These are phyloP conservation scores for Dalbergia cultrata DNA, from an alignment of 306 rosid species.

Conservation along the genomic window DNA sequence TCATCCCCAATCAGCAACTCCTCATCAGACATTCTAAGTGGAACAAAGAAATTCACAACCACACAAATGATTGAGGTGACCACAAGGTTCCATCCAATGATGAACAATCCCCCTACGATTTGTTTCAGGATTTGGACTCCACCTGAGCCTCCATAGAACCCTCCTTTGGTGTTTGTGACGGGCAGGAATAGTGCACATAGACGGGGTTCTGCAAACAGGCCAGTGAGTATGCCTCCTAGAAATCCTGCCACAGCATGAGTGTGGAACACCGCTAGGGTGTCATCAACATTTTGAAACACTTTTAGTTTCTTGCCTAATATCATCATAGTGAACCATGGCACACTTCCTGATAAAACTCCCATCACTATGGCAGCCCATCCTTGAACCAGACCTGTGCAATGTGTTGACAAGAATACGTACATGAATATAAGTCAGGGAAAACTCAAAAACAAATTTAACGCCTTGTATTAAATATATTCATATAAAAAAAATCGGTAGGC, in stretches of 20 bases:
- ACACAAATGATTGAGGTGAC: constrained; percentile 50
- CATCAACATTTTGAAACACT: constrained; percentile 47
- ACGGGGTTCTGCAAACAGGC: constrained; percentile 53
- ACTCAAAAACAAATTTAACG: too few species aligned
- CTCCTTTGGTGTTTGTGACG: constrained; percentile 39
- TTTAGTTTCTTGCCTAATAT: constrained; percentile 49
- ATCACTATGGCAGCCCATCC: constrained; percentile 63
- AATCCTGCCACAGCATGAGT: constrained; percentile 60
- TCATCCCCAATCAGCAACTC: constrained; percentile 58
- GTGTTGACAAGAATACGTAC: too few species aligned
- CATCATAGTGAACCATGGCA: constrained; percentile 66
- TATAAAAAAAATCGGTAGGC: too few species aligned
- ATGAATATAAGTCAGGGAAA: too few species aligned
- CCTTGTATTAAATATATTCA: too few species aligned
- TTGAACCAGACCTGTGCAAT: constrained; percentile 58
- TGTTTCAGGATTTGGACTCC: constrained; percentile 54
- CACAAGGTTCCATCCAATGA: constrained; percentile 52
- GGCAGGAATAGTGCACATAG: constrained; percentile 45
- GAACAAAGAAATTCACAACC: constrained; percentile 33
- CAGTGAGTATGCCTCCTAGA: constrained; percentile 52
- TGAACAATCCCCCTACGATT: constrained; percentile 48
- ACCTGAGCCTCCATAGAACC: constrained; percentile 49
- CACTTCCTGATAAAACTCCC: constrained; percentile 59
- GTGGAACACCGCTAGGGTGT: constrained; percentile 58
- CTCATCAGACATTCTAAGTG: constrained; percentile 58